These are phyloP conservation scores for Dactylonectria macrodidyma DNA, from an alignment of 2,329 filamentous ascomycete genomes.

Conservation along the genomic window DNA sequence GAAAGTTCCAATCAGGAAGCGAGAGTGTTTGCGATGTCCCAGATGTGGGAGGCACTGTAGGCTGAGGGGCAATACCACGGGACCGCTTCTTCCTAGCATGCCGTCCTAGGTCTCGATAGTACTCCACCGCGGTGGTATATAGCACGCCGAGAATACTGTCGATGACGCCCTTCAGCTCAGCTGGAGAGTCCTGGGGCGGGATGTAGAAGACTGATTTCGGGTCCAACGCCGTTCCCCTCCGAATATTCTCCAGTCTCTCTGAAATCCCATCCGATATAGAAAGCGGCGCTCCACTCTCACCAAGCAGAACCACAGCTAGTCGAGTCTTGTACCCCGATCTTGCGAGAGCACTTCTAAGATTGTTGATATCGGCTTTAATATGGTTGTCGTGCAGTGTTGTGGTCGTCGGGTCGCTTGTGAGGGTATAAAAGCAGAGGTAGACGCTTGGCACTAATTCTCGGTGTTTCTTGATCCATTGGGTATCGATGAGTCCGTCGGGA, in stretches of 20 bases:
- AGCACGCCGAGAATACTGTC: constrained; percentile 80
- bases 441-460: constrained; percentile 86
- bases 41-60: constrained; percentile 85
- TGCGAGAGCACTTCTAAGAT: constrained; percentile 76
- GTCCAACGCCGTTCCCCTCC: constrained; percentile 84
- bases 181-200: constrained; percentile 78
- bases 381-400: constrained; percentile 88
- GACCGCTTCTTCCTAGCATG: constrained; percentile 91
- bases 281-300: constrained; percentile 47
- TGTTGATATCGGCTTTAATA: constrained; percentile 88
- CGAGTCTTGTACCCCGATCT: constrained; percentile 84
- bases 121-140: constrained; percentile 84
- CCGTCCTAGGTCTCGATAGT: constrained; percentile 95
- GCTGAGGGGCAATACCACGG: constrained; percentile 82
- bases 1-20: constrained; percentile 89
- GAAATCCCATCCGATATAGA: constrained; percentile 75
- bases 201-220: constrained; percentile 89
- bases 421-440: constrained; percentile 84
- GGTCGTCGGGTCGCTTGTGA: constrained; percentile 80
- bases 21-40: constrained; percentile 91
- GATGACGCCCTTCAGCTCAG: constrained; percentile 81
- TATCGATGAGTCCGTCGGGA: constrained; percentile 89
- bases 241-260: constrained; percentile 84
- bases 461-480: constrained; percentile 90
- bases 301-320: constrained; percentile 76